These are phyloP conservation scores for Nakaseomyces sp. DNA, from an alignment of 1,139 yeast species.

Conservation along the genomic window DNA sequence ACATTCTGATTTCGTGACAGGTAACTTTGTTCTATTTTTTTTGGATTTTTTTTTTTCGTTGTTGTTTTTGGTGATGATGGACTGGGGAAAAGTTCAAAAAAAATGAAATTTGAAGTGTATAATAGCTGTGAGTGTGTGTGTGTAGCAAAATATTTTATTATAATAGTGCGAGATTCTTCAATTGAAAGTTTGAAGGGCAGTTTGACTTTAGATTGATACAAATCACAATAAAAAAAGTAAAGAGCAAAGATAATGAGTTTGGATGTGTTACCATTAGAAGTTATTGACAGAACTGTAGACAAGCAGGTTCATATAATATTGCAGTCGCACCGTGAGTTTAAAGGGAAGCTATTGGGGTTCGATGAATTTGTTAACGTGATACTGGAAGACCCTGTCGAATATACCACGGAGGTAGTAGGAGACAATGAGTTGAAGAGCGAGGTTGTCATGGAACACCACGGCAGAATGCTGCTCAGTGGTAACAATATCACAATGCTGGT, in stretches of 20 bases:
- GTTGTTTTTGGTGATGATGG: too few species aligned
- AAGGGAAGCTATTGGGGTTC: conserved; percentile 81
- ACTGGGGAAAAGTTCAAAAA: too few species aligned
- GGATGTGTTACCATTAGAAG: conserved; percentile 58
- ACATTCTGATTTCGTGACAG: too few species aligned
- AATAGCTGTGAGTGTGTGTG: too few species aligned
- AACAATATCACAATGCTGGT: conserved; percentile 74
- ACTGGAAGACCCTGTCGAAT: conserved; percentile 69
- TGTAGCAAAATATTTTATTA: too few species aligned
- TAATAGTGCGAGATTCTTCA: too few species aligned
- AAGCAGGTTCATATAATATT: conserved; percentile 69
- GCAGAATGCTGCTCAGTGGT: conserved; percentile 77
- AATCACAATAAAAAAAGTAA: neutral
- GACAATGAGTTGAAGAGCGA: conserved; percentile 35
- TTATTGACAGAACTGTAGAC: conserved; percentile 82
- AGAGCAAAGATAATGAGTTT: neutral
- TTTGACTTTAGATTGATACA: too few species aligned
- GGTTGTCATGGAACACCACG: conserved; percentile 34
- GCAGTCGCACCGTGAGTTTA: conserved; percentile 67
- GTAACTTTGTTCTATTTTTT: too few species aligned
- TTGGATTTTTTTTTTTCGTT: too few species aligned
- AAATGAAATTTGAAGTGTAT: too few species aligned
- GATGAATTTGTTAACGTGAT: conserved; percentile 95
- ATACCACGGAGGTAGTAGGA: conserved; percentile 17
- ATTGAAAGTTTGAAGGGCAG: too few species aligned